phyloP scores from a whole-genome alignment of 2,329 filamentous ascomycete species.

The Blumeria hordei region DNA sequence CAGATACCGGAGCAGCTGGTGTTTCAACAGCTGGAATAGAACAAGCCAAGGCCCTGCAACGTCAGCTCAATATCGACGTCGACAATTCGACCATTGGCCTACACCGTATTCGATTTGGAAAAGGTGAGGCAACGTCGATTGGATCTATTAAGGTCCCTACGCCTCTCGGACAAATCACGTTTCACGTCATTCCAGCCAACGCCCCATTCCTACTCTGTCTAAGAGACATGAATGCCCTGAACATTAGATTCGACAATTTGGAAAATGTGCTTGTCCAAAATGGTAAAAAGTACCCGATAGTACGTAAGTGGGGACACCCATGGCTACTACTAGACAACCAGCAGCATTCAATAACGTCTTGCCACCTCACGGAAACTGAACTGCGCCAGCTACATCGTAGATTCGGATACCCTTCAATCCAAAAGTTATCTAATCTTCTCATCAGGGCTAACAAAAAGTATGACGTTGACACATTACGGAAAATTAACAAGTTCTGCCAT shows the following conservation, averaged over 20 bases:
- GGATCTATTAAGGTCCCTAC: background rate
- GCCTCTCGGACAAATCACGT: background rate
- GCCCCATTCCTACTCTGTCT: background rate
- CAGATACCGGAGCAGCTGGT: background rate
- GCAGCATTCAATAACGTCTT: background rate
- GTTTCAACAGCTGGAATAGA: background rate
- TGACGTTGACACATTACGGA: background rate
- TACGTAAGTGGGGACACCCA: background rate
- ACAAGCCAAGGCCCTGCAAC: background rate
- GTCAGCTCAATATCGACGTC: background rate
- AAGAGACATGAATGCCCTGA: background rate
- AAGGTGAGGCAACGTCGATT: background rate
- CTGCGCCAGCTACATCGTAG: background rate
- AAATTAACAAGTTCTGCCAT: background rate
- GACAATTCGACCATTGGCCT: background rate
- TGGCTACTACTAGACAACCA: background rate
- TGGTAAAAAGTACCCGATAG: background rate
- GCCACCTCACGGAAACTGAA: background rate
- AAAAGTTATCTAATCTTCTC: background rate
- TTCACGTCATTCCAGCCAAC: background rate
- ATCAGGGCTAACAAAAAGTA: background rate
- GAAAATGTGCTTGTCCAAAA: background rate
- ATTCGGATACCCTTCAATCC: background rate
- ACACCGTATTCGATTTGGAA: background rate
- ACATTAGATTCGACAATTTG: background rate